A percentile compares a stretch with the other conserved stretches of the same genome.
phyloP scores from a whole-genome alignment of 2,329 filamentous ascomycete genomes.

The Hypomyces rosellus region DNA sequence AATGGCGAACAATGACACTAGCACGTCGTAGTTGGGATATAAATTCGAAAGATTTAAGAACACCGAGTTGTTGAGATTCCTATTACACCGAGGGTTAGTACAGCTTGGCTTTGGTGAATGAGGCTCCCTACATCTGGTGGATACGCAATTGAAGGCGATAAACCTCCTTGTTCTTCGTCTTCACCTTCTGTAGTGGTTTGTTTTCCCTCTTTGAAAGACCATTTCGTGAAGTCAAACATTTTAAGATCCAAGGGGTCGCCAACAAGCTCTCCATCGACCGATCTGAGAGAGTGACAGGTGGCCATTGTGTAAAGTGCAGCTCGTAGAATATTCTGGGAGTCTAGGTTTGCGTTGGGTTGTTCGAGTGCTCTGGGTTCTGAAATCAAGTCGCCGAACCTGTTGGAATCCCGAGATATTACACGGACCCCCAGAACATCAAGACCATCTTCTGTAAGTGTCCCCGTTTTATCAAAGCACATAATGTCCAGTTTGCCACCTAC shows the following conservation, averaged over 20 bases:
- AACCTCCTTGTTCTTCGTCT: constrained; percentile 66
- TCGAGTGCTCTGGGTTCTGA: constrained; percentile 57
- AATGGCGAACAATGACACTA: constrained; percentile 85
- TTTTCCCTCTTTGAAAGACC: constrained; percentile 85
- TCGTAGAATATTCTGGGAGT: constrained; percentile 30
- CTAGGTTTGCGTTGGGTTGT: constrained; percentile 28
- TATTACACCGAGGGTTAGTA: constrained; percentile 18
- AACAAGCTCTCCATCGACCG: constrained; percentile 80
- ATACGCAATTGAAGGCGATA: constrained; percentile 82
- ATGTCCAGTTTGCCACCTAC: constrained; percentile 93
- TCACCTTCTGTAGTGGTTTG: constrained; percentile 58
- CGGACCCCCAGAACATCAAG: constrained; percentile 87
- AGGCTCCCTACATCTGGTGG: constrained; percentile 54
- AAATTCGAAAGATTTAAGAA: constrained; percentile 89
- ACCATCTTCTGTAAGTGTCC: constrained; percentile 95
- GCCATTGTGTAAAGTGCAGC: constrained; percentile 91
- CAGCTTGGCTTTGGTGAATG: constrained; percentile 15
- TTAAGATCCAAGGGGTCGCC: constrained; percentile 94
- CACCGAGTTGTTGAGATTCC: constrained; percentile 73
- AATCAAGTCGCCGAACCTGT: constrained; percentile 70
- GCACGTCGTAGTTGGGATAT: constrained; percentile 86
- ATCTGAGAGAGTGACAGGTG: constrained; percentile 86
- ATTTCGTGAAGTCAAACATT: constrained; percentile 96
- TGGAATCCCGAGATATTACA: constrained; percentile 58
- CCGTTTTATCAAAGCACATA: constrained; percentile 97